A percentile compares a stretch with the other conserved stretches of the same genome.
These are phyloP conservation scores for Phytomonas serpens DNA, from an alignment of 208 protist species.

Conservation along the genomic window DNA sequence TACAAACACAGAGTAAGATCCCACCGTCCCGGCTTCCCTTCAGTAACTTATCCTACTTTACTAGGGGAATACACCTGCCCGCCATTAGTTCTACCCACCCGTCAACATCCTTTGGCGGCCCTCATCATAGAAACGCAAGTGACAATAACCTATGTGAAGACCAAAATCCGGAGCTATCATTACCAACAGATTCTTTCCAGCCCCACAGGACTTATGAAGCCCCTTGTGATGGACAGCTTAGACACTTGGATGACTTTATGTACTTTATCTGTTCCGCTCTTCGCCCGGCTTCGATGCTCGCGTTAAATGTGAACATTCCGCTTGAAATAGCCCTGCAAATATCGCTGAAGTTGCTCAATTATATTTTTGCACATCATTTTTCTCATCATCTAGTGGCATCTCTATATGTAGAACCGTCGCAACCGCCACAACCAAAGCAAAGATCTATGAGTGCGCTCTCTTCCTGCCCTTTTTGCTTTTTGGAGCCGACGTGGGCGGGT, in stretches of 20 bases:
- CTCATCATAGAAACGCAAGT: not conserved
- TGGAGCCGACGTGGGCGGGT: not conserved
- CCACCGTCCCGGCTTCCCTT: not conserved
- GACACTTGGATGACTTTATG: not conserved
- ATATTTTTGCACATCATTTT: slow-evolving; percentile 8
- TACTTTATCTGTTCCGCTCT: not conserved
- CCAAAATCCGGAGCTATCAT: not conserved
- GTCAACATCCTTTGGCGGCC: not conserved
- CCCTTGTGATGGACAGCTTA: not conserved
- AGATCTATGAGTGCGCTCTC: not conserved
- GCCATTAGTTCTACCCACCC: not conserved
- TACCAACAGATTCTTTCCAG: not conserved
- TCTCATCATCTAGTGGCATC: not conserved
- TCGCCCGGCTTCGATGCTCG: not conserved
- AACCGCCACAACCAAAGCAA: not conserved
- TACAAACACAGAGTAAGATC: not conserved
- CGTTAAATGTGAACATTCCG: not conserved
- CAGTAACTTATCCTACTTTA: not conserved
- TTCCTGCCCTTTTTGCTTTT: not conserved
- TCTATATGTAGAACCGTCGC: not conserved
- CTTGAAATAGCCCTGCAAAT: slow-evolving; percentile 11
- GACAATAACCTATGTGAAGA: not conserved
- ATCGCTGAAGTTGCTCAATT: slow-evolving; percentile 9
- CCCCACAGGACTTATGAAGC: not conserved
- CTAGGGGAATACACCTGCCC: not conserved